phyloP scores from a whole-genome alignment of 75 land plant genomes.

The Chamaecyparis obtusa region DNA sequence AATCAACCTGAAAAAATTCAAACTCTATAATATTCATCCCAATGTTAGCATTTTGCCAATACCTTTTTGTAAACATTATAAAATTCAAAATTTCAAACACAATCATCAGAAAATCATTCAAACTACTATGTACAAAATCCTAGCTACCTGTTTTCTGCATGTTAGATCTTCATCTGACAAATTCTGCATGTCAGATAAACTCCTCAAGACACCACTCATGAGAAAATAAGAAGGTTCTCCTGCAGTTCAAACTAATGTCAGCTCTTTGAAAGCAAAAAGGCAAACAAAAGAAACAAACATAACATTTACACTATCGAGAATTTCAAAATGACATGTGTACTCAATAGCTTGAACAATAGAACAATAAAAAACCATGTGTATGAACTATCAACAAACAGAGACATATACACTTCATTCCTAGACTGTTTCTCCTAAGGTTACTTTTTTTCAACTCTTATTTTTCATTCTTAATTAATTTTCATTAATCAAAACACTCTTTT shows the following conservation, averaged over 20 bases:
- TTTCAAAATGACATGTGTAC: not conserved
- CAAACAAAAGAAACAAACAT: not conserved
- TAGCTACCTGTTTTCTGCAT: constrained; percentile 77
- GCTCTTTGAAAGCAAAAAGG: not conserved
- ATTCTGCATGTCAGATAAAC: constrained; percentile 69
- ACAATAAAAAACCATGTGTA: not conserved
- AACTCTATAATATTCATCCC: not conserved
- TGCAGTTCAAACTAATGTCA: constrained; percentile 16
- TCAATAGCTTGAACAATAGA: not conserved
- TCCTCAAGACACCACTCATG: constrained; percentile 50
- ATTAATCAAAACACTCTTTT: no score
- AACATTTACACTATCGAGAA: not conserved
- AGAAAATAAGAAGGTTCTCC: constrained; percentile 60
- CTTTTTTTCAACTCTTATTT: not conserved
- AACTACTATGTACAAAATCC: not conserved
- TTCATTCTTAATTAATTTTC: not conserved
- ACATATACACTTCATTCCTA: not conserved
- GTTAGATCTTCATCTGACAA: constrained; percentile 73
- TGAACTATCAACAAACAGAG: not conserved
- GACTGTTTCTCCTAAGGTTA: not conserved
- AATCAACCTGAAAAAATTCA: not conserved
- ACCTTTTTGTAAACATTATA: not conserved
- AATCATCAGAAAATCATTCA: not conserved
- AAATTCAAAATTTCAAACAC: not conserved
- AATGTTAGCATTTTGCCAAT: not conserved